Base-by-base conservation (phyloP, 2,329 filamentous ascomycete species). In the Cladosporium sp. region DNA sequence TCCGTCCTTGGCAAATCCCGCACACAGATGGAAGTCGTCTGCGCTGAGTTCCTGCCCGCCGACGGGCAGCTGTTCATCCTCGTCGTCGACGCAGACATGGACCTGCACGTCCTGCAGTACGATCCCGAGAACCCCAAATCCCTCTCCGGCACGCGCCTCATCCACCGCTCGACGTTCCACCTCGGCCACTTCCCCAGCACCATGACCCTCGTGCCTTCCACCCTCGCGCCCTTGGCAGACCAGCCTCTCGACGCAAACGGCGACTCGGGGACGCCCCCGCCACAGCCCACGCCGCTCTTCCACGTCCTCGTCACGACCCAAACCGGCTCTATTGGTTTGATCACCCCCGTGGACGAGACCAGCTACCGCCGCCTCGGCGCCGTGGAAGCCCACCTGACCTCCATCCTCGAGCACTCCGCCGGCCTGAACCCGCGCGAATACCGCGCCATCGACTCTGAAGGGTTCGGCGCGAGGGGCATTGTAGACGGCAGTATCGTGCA, bases 51-150 rank as follows among this genome's bases (percentile, higher is more conserved):
- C 73, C 80, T 99, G 8, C 95, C 95, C 0, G 90, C 94, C 72
- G 88, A 91, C 65, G 52, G 52, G 12, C 89, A 93, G 66, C 82
- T 99, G 14, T 92, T 89, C 74, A 89, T 99, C 69, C 82, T 97
- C 49, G 89, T 91, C 6, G 88, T 90, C 14, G 94, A 98, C 76
- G 88, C 90, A 40, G 90, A 97, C 72, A 91, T 91, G 68, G 92
- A 95, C 72, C 79, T 99, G 49, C 92, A 97, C 75, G 85, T 97
- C 56, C 80, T 98, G 69, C 92, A 98, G 78, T 99, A 95, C 73
- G 93, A 98, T 73, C 95, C 95, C 0, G 94, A 98, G 75, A 93
- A 98, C 75, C 94, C 94, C 18, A 96, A 96, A 81, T 96, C 93
- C 7, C 87, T 97, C 37, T 91, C 94, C 65, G 95, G 95, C 58